Base-by-base conservation (phyloP, 805 yeast species). In the Hanseniaspora hatyaiensis region DNA sequence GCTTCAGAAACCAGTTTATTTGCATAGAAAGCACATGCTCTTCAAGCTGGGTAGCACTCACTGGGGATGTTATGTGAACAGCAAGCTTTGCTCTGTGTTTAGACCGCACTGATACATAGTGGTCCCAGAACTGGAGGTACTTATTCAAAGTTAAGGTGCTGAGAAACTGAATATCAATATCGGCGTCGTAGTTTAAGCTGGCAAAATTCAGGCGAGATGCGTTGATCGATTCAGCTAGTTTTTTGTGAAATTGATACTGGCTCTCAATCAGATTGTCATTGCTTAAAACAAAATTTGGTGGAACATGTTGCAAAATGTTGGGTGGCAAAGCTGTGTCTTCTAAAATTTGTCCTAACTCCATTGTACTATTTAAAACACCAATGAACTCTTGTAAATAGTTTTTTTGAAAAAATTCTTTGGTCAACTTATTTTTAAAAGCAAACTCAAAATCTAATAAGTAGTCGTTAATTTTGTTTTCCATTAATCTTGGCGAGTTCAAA, bases 201-300 rank as follows among this genome's bases (percentile, higher is more conserved):
- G 64, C 55, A 53, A 74, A 76, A 22, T 62, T 52, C 52, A 69
- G 73, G 2, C 69, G 65, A 41, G 63, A 60, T 33, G 65, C 69
- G 3, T 67, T 52, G 2, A 80, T 75, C 49, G 73, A 73, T 47
- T 72, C 77, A 72, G 75, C 70, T 32, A 59, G 53, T 26, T 62
- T 62, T 50, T 66, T 69, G 58, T 81, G 88, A 3, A 56, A 50
- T 36, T 59, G 66, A 55, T 70, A 33, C 13, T 49, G 51, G 29
- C 52, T 51, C 13, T 61, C 57, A 6, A 55, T 41, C 13, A 42
- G 19, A 33, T 16, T 24, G 39, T 36, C 47, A 31, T 33, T 52
- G 42, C 8, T 54, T 31, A 46, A 31, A 8, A 20, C 20, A 52
- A 57, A 19, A 28, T 31, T 41, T n/a, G 47, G 38, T 13, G 33